Evolutionary conservation across 78 protist genomes (phyloP).

Genomic region (Dictyostelium citrinum): DNA sequence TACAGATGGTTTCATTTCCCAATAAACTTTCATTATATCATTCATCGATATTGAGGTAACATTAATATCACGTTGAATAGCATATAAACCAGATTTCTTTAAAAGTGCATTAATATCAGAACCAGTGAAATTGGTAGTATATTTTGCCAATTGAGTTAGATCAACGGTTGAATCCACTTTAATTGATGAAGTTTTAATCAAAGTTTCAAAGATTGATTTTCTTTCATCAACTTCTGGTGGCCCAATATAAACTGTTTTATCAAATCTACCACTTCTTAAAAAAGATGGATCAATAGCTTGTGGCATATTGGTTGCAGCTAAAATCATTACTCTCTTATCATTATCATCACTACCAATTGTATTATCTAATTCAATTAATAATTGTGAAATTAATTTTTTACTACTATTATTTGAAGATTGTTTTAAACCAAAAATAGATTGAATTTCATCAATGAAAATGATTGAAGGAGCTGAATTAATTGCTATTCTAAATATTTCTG

Average conservation of each 20-base stretch:
- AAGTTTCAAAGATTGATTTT: constrained; percentile 90
- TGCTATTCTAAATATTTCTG: constrained; percentile 99
- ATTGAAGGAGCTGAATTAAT: constrained; percentile 99
- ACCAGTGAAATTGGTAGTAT: constrained; percentile 98
- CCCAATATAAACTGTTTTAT: constrained; percentile 99
- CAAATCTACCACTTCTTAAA: constrained; percentile 99
- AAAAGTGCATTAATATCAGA: constrained; percentile 99
- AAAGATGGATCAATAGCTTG: constrained; percentile 99
- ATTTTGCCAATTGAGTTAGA: constrained; percentile 89
- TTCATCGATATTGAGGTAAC: not conserved
- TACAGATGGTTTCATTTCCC: constrained; percentile 30
- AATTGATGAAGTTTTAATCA: constrained; percentile 92
- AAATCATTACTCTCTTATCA: constrained; percentile 98
- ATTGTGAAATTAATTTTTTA: constrained; percentile 99
- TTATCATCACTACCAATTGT: constrained; percentile 77
- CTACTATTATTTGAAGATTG: constrained; percentile 98
- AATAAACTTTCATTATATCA: constrained; percentile 12
- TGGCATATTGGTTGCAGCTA: constrained; percentile 99
- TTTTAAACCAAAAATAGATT: constrained; percentile 98
- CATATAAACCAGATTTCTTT: constrained; percentile 99
- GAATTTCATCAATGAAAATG: constrained; percentile 99
- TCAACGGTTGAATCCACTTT: constrained; percentile 96
- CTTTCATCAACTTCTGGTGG: constrained; percentile 98
- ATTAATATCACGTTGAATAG: constrained; percentile 37
- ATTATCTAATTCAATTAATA: constrained; percentile 99